Base-by-base conservation (phyloP, 116 monocot species). In the Phalaenopsis hybrid region DNA sequence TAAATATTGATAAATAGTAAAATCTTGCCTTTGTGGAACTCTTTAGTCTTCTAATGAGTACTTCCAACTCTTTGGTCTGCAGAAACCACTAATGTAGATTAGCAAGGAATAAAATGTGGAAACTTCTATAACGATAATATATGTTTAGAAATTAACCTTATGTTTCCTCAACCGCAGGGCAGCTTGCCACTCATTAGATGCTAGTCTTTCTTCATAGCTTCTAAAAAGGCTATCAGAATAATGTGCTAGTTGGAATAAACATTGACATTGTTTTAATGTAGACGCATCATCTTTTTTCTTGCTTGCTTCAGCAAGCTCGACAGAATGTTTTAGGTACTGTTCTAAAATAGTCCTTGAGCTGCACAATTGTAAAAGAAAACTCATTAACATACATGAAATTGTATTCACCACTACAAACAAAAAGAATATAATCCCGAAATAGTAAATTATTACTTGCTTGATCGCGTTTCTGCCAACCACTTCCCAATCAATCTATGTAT, bases 141-240 rank as follows among this genome's bases (percentile, higher is more conserved):
- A 5, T 5, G 6, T 50, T 6, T 57, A 80, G 50, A 21, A 23
- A 16, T 76, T 44, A 85, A 95, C 98, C 93, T 98, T 98, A 84
- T 93, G 93, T 74, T 94, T 93, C 81, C 95, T 98, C 72, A 98
- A 82, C 33, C 90, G 82, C 86, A 98, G 69, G 73, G 95, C 95
- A 85, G 95, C 92, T 89, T 98, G 94, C 95, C 98, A 94, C 86
- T 98, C 98, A 81, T 79, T 95, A 33, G 98, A 98, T 3, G 91
- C 84, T 74, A 98, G 91, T 79, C 98, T 93, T 81, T 93, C 94
- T 83, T 94, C 98, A 81, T 89, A 94, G 82, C 92, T 98, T 90
- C 84, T 93, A 84, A 95, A 98, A 57, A 98, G 77, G 81, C 85
- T 81, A 88, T 98, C 95, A 57, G 98, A 86, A 75, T 98, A 98